Conservation (phyloP, 2,329 filamentous ascomycete species). For the Cadophora sp. region DNA sequence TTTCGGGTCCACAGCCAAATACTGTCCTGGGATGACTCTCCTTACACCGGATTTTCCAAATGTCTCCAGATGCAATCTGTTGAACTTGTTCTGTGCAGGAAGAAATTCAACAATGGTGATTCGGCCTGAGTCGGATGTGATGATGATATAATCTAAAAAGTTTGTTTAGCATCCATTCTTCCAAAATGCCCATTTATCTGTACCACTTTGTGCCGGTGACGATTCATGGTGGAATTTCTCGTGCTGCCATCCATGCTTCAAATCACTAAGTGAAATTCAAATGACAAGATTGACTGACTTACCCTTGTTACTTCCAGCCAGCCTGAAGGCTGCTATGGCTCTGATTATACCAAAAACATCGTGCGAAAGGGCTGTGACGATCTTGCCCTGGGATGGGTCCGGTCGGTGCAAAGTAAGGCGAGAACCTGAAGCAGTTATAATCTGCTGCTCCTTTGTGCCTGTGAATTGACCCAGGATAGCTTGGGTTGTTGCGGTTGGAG, state of each 20-base stretch:
- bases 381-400: conserved; percentile 83
- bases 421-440: conserved; percentile 91
- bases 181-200: conserved; percentile 17
- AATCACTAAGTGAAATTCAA: conserved; percentile 74
- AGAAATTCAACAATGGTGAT: conserved; percentile 95
- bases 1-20: conserved; percentile 93
- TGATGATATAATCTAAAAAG: conserved; percentile 85
- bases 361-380: conserved; percentile 85
- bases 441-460: conserved; percentile 96
- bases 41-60: conserved; percentile 97
- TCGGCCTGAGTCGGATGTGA: conserved; percentile 93
- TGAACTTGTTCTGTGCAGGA: conserved; percentile 84
- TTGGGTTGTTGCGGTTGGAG: conserved; percentile 86
- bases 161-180: conserved; percentile 39
- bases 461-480: conserved; percentile 95
- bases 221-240: conserved; percentile 42
- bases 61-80: conserved; percentile 91
- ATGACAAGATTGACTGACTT: conserved; percentile 57
- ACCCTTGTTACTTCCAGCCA: conserved; percentile 97
- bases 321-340: conserved; percentile 83
- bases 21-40: conserved; percentile 93
- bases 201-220: conserved; percentile 30
- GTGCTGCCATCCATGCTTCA: conserved; percentile 65
- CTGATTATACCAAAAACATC: conserved; percentile 97
- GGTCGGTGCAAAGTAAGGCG: conserved; percentile 87